A percentile compares a stretch with the other conserved stretches of the same genome.
Conservation (phyloP, 139 green algal species). For the Chlorella sp. region DNA sequence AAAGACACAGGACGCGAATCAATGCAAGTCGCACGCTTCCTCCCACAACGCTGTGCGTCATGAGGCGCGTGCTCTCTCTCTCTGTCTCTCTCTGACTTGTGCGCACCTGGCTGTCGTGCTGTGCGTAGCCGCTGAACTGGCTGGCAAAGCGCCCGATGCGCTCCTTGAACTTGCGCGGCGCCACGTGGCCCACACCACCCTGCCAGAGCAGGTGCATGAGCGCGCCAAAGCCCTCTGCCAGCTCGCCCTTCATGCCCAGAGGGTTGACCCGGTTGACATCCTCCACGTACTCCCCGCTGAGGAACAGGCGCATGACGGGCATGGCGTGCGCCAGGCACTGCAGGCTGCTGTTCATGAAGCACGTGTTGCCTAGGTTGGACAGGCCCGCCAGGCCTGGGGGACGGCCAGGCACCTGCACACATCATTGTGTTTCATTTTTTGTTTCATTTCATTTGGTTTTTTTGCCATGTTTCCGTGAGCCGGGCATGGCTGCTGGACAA, state of each 20-base stretch:
- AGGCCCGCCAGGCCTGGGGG: constrained; percentile 60
- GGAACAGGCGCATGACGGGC: constrained; percentile 73
- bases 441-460: too few relatives aligned
- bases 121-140: constrained; percentile 89
- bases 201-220: constrained; percentile 86
- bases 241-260: constrained; percentile 83
- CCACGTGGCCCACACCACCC: constrained; percentile 11
- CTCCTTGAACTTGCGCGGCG: constrained; percentile 17
- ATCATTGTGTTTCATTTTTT: too few relatives aligned
- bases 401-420: too few relatives aligned
- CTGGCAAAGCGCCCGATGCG: constrained; percentile 77
- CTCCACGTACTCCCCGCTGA: constrained; percentile 43
- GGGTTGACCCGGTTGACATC: constrained; percentile 87
- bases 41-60: too few relatives aligned
- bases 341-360: constrained; percentile 92
- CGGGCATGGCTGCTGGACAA: too few relatives aligned
- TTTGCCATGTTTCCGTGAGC: too few relatives aligned
- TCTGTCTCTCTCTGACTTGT: too few relatives aligned
- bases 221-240: constrained; percentile 79
- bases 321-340: constrained; percentile 89
- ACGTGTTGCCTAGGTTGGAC: constrained; percentile 88
- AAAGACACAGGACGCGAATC: too few relatives aligned
- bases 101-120: constrained; percentile 78
- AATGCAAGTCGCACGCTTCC: too few relatives aligned
- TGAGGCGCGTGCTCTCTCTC: too few relatives aligned